Evolutionary conservation across 495 filamentous ascomycete genomes (phyloP).

Genomic region (Podospora appendiculata): DNA sequence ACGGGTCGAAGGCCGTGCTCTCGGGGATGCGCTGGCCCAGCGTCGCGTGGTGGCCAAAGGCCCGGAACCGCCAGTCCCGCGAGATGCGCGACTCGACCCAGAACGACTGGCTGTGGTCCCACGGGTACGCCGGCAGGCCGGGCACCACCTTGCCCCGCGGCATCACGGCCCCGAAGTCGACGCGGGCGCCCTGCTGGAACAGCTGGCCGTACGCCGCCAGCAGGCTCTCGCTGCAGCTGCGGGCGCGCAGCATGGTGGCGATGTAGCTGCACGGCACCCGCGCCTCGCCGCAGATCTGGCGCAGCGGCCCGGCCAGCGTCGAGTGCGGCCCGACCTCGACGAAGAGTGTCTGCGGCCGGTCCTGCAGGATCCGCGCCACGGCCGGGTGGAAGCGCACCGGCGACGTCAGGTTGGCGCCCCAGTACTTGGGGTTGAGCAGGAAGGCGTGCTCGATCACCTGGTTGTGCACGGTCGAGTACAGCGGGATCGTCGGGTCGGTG

Average conservation of each 20-base stretch:
- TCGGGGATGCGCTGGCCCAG: conserved; percentile 34
- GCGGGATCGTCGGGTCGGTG: no score
- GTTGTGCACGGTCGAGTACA: background rate
- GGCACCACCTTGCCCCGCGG: background rate
- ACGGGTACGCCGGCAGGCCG: conserved; percentile 31
- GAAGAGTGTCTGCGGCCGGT: conserved; percentile 38
- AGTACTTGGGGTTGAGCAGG: conserved; percentile 14
- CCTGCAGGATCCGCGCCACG: conserved; percentile 26
- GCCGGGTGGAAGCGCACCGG: conserved; percentile 4
- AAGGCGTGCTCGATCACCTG: conserved; percentile 9
- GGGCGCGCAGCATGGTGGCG: conserved; percentile 17
- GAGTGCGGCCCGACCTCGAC: conserved; percentile 54
- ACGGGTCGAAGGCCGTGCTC: conserved; percentile 10
- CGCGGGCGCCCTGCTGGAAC: conserved; percentile 14
- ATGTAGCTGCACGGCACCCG: conserved; percentile 21
- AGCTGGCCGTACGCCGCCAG: conserved; percentile 25
- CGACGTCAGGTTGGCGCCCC: background rate
- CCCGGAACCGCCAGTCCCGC: conserved; percentile 32
- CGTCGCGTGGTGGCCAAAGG: conserved; percentile 31
- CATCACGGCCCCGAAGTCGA: conserved; percentile 16
- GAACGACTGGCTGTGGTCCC: conserved; percentile 27
- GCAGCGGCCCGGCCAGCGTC: conserved; percentile 41
- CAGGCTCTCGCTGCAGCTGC: conserved; percentile 14
- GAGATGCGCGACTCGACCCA: conserved; percentile 36
- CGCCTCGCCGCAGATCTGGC: conserved; percentile 27